phyloP scores from a whole-genome alignment of 2,329 filamentous ascomycete genomes.

The Chlorencoelia australis region DNA sequence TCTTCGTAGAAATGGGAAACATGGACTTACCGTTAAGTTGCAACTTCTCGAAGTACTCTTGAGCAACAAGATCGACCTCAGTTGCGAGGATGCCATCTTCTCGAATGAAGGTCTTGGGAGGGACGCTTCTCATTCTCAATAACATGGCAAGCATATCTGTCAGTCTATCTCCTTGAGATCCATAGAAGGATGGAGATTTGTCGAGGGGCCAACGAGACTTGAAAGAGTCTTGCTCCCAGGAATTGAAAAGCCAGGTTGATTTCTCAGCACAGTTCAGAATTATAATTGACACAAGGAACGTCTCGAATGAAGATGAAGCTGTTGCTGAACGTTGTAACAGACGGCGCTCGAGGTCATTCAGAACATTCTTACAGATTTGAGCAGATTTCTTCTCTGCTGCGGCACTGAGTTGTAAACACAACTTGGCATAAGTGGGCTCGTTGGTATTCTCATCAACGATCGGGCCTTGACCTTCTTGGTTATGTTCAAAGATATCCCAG shows the following conservation, averaged over 20 bases:
- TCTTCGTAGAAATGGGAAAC: no score
- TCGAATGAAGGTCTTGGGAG: conserved; percentile 41
- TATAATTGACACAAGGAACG: conserved; percentile 52
- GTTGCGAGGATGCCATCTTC: conserved; percentile 35
- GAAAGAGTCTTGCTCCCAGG: conserved; percentile 51
- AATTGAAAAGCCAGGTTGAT: conserved; percentile 58
- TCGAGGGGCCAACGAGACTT: conserved; percentile 48
- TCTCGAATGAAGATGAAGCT: conserved; percentile 40
- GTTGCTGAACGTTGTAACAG: conserved; percentile 51
- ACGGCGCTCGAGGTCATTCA: conserved; percentile 50
- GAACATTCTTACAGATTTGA: conserved; percentile 44
- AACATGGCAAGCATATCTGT: conserved; percentile 52
- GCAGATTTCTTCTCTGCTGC: conserved; percentile 55
- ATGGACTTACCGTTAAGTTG: conserved; percentile 46
- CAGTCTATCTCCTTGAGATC: conserved; percentile 48
- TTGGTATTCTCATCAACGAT: conserved; percentile 13
- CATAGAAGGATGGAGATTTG: conserved; percentile 44
- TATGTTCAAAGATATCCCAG: conserved; percentile 35
- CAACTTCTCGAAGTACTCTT: conserved; percentile 44
- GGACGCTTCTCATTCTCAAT: conserved; percentile 46
- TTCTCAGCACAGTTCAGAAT: conserved; percentile 58
- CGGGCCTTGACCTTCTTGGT: conserved; percentile 13
- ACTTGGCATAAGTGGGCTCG: conserved; percentile 39
- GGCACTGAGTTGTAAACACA: conserved; percentile 54
- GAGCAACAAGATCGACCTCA: conserved; percentile 35